phyloP scores from a whole-genome alignment of 257 asterid species.

The Ophiorrhiza pumila region DNA sequence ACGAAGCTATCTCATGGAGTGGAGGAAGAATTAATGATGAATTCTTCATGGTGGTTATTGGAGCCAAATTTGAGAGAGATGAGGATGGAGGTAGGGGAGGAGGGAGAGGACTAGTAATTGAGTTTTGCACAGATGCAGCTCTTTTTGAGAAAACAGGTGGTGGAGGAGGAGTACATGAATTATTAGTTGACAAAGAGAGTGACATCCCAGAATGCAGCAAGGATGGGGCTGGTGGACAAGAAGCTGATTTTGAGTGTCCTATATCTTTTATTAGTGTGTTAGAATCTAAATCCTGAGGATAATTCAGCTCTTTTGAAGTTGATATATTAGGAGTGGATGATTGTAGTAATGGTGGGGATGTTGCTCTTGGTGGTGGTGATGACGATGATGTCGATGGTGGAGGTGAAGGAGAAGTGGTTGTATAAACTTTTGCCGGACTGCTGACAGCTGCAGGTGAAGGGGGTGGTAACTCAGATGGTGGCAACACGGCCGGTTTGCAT shows the following conservation, averaged over 20 bases:
- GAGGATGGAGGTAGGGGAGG: slow-evolving; percentile 14
- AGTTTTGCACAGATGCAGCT: slow-evolving; percentile 10
- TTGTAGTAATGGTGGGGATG: background rate
- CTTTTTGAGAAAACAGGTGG: slow-evolving; percentile 8
- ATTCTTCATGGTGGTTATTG: background rate
- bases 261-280: background rate
- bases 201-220: background rate
- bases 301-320: background rate
- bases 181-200: background rate
- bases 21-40: background rate
- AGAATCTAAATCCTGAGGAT: slow-evolving; percentile 13
- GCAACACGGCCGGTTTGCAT: slow-evolving; percentile 19
- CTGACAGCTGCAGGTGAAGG: slow-evolving; percentile 20
- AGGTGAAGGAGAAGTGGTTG: slow-evolving; percentile 23
- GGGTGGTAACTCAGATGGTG: slow-evolving; percentile 14
- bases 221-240: slow-evolving; percentile 6
- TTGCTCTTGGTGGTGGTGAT: slow-evolving; percentile 7
- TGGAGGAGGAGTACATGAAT: slow-evolving; percentile 14
- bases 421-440: slow-evolving; percentile 17
- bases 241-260: background rate
- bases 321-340: slow-evolving; percentile 5
- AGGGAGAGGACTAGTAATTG: slow-evolving; percentile 8
- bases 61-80: background rate
- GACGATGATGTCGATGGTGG: slow-evolving; percentile 22
- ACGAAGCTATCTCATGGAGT: background rate